A percentile compares a stretch with the other conserved stretches of the same genome.
Conservation (phyloP, 345 rosid species). For the Populus euphratica region DNA sequence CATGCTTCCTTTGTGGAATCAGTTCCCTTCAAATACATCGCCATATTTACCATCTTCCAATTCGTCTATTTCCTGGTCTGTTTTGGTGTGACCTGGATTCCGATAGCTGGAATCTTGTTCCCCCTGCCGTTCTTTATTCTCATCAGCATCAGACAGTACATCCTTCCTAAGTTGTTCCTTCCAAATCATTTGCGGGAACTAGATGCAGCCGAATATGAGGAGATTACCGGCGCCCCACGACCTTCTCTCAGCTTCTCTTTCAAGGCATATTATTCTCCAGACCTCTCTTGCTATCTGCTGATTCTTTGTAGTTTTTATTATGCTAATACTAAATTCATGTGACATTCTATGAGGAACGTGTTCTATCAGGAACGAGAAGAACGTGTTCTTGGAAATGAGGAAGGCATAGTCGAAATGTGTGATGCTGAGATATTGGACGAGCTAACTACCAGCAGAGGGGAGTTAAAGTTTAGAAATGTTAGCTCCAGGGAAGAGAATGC, state of each 20-base stretch:
- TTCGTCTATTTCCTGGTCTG: constrained; percentile 59
- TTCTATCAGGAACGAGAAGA: constrained; percentile 36
- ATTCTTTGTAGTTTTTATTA: not conserved
- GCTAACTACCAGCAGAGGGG: constrained; percentile 80
- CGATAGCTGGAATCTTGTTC: constrained; percentile 76
- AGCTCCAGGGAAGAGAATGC: constrained; percentile 46
- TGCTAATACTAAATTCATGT: not conserved
- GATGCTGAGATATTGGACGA: constrained; percentile 74
- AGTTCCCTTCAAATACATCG: constrained; percentile 58
- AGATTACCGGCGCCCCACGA: constrained; percentile 47
- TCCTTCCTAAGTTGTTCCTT: constrained; percentile 60
- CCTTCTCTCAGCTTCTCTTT: constrained; percentile 32
- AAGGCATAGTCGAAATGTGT: constrained; percentile 30
- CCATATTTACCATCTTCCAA: constrained; percentile 58
- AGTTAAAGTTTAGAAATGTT: constrained; percentile 50
- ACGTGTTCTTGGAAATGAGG: constrained; percentile 16
- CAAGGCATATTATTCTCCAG: constrained; percentile 18
- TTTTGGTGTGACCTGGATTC: constrained; percentile 81
- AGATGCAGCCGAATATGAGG: constrained; percentile 86
- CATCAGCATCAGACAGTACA: constrained; percentile 58
- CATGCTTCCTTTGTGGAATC: constrained; percentile 77
- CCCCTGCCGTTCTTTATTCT: constrained; percentile 83
- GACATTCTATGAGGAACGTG: not conserved
- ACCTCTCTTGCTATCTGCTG: too few relatives aligned
- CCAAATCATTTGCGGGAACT: constrained; percentile 50